phyloP scores from a whole-genome alignment of 768 basidiomycete genomes.

The Crassisporium funariophilum region DNA sequence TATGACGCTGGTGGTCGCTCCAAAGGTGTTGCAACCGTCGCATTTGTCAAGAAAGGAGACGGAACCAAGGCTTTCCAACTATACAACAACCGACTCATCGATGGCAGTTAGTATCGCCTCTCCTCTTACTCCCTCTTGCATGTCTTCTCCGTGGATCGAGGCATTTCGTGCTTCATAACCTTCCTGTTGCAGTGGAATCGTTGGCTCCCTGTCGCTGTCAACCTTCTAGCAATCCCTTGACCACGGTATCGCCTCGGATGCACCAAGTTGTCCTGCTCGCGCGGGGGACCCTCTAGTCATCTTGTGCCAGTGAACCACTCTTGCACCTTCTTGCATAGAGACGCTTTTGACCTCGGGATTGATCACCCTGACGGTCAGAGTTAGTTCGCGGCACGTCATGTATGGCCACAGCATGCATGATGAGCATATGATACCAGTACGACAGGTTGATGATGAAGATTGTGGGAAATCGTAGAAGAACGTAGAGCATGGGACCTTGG shows the following conservation, averaged over 20 bases:
- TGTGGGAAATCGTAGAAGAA: slow-evolving; percentile 10
- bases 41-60: slow-evolving; percentile 85
- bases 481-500: slow-evolving; percentile 24
- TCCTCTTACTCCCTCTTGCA: slow-evolving; percentile 45
- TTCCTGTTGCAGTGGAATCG: slow-evolving; percentile 42
- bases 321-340: slow-evolving; percentile 7
- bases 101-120: slow-evolving; percentile 98
- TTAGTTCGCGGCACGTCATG: slow-evolving; percentile 20
- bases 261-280: not conserved
- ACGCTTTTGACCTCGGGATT: slow-evolving; percentile 35
- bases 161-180: slow-evolving; percentile 30
- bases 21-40: slow-evolving; percentile 87
- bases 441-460: not conserved
- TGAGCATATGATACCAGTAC: slow-evolving; percentile 11
- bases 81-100: slow-evolving; percentile 99
- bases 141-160: slow-evolving; percentile 21
- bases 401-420: slow-evolving; percentile 6
- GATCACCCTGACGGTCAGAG: slow-evolving; percentile 42
- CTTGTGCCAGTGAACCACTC: slow-evolving; percentile 21
- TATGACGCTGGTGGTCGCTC: slow-evolving; percentile 86
- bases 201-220: slow-evolving; percentile 49
- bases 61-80: slow-evolving; percentile 89
- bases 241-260: slow-evolving; percentile 17
- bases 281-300: slow-evolving; percentile 2
- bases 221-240: slow-evolving; percentile 8